Evolutionary conservation across 257 asterid species (phyloP).

Genomic region (Cruciata laevipes): DNA sequence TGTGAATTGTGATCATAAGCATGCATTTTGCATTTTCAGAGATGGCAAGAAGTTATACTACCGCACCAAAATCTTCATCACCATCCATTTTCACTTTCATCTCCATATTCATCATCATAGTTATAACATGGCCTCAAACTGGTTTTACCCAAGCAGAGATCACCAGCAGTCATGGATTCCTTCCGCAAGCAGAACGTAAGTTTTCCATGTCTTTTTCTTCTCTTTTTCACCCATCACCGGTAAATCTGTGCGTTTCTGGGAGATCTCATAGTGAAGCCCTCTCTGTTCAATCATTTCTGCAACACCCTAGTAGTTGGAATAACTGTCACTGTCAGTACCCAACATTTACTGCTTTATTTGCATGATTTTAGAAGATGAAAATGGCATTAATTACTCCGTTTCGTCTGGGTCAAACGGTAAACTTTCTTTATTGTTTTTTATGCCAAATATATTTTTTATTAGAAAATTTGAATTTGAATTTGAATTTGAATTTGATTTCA

Average conservation of each 20-base stretch:
- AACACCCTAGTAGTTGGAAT: not conserved
- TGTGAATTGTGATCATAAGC: not conserved
- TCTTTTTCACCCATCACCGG: not conserved
- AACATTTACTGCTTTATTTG: not conserved
- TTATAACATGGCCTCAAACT: not conserved
- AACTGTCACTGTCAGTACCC: not conserved
- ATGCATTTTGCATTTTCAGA: not conserved
- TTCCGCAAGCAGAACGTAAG: constrained; percentile 2
- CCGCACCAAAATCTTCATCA: not conserved
- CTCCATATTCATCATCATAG: not conserved
- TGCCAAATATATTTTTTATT: too few relatives aligned
- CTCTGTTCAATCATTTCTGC: not conserved
- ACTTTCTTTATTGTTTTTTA: too few relatives aligned
- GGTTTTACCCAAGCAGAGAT: not conserved
- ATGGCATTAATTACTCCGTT: not conserved
- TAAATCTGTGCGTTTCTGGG: too few relatives aligned
- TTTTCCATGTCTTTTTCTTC: not conserved
- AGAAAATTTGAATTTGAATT: too few relatives aligned
- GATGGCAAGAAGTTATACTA: not conserved
- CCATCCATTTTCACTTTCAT: not conserved
- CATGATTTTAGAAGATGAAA: not conserved
- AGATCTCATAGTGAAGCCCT: not conserved
- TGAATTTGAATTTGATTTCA: too few relatives aligned
- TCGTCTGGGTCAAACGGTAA: too few relatives aligned
- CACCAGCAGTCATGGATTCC: not conserved